These are phyloP conservation scores for Hydnomerulius pinastri DNA, from an alignment of 768 basidiomycete species.

Conservation along the genomic window DNA sequence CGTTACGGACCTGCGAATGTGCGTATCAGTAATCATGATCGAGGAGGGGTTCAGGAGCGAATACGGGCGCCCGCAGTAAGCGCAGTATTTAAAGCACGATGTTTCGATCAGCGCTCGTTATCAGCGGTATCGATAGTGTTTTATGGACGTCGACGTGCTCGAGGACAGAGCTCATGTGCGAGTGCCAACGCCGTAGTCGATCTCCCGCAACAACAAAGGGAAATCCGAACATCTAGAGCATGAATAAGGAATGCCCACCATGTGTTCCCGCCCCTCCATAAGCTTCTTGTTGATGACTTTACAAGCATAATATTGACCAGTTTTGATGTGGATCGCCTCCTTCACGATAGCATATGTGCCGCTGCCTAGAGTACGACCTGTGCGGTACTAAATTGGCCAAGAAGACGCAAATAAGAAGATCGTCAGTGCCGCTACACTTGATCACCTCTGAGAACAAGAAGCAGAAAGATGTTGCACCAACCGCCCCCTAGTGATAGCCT, in stretches of 20 bases:
- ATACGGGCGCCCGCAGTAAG: neutral
- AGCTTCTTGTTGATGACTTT: constrained; percentile 99
- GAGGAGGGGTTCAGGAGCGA: constrained; percentile 17
- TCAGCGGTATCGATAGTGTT: constrained; percentile 10
- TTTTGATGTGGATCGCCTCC: constrained; percentile 93
- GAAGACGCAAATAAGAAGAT: neutral
- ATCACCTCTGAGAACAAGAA: neutral
- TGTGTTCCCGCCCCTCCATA: constrained; percentile 97
- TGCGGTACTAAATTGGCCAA: constrained; percentile 62
- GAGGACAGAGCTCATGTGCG: constrained; percentile 2
- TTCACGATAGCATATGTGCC: constrained; percentile 96
- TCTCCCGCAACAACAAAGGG: neutral
- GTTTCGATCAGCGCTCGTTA: constrained; percentile 14
- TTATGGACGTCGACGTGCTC: too few species aligned
- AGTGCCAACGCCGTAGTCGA: too few species aligned
- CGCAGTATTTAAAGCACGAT: constrained; percentile 4
- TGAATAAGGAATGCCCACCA: constrained; percentile 57
- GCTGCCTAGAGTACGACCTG: constrained; percentile 84
- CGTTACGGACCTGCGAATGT: constrained; percentile 80
- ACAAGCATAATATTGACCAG: constrained; percentile 94
- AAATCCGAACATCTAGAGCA: constrained; percentile 11
- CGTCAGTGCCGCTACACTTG: constrained; percentile 7
- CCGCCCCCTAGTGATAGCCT: constrained; percentile 1
- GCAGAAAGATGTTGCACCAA: neutral
- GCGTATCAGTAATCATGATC: constrained; percentile 10